Conservation (phyloP, 805 yeast species). For the Saturnispora gosingensis region DNA sequence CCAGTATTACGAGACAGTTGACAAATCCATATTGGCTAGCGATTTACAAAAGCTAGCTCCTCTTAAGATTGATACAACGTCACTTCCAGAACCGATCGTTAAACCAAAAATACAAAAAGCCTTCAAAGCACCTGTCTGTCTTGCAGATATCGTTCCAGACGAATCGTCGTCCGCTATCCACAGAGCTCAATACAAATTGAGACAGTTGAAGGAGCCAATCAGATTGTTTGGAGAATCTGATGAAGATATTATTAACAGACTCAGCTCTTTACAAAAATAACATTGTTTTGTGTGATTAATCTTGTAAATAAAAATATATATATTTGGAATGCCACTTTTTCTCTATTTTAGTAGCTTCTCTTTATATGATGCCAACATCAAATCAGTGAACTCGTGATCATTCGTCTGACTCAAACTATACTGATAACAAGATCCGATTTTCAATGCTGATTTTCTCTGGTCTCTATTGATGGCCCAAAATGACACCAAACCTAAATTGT, state of each 20-base stretch:
- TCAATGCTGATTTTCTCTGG: slow-evolving; percentile 12
- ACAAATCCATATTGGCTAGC: slow-evolving; percentile 32
- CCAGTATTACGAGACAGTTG: slow-evolving; percentile 60
- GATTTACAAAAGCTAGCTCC: slow-evolving; percentile 13
- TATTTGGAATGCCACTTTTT: background rate
- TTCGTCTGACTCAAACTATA: slow-evolving; percentile 18
- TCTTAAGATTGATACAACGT: background rate
- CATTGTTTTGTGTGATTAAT: background rate
- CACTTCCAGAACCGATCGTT: background rate
- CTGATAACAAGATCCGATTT: slow-evolving; percentile 12
- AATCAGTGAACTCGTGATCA: slow-evolving; percentile 17
- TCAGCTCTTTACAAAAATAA: slow-evolving; percentile 8
- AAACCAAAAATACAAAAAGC: background rate
- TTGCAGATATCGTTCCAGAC: slow-evolving; percentile 7
- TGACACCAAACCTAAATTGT: slow-evolving; percentile 19
- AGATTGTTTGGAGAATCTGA: slow-evolving; percentile 20
- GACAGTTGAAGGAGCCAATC: slow-evolving; percentile 16
- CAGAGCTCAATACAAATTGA: slow-evolving; percentile 16
- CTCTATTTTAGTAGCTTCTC: no score
- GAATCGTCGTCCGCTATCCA: slow-evolving; percentile 12
- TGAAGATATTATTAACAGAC: slow-evolving; percentile 17
- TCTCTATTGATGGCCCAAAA: slow-evolving; percentile 29
- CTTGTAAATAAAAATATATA: background rate
- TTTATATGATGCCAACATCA: slow-evolving; percentile 12
- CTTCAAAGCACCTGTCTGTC: background rate